Conservation (phyloP, 176 grass and related monocot species). For the Musa beccarii region DNA sequence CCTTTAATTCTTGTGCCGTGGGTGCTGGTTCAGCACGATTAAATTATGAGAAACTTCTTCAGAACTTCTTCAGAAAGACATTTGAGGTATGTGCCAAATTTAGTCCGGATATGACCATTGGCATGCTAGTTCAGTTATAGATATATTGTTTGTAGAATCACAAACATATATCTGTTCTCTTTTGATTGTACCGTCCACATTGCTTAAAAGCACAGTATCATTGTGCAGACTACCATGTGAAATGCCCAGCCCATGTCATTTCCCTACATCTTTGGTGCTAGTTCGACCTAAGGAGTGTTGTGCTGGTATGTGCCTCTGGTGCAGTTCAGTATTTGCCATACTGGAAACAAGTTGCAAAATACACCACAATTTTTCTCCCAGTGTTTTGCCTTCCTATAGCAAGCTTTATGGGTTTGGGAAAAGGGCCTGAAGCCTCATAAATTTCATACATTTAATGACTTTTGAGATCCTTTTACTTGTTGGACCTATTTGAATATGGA, state of each 20-base stretch:
- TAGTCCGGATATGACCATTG: conserved; percentile 4
- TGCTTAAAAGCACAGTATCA: background rate
- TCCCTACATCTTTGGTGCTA: background rate
- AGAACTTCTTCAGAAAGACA: conserved; percentile 53
- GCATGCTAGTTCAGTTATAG: background rate
- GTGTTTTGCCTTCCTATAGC: no score
- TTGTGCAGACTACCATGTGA: background rate
- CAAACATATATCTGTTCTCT: background rate
- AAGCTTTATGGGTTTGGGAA: background rate
- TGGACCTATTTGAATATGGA: background rate
- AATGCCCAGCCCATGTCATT: background rate
- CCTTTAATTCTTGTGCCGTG: conserved; percentile 48
- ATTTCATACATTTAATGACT: background rate
- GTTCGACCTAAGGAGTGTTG: background rate
- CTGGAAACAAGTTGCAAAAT: background rate
- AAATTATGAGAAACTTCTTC: conserved; percentile 61
- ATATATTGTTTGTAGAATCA: background rate
- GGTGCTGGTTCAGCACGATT: conserved; percentile 45
- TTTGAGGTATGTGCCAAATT: conserved; percentile 40
- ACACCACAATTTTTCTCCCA: background rate
- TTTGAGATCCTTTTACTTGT: background rate
- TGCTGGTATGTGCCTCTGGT: background rate
- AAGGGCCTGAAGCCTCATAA: background rate
- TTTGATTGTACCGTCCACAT: background rate
- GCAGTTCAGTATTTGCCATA: background rate